Evolutionary conservation across 2,329 filamentous ascomycete genomes (phyloP), one percentile per base, ranked within the genome.

Genomic region (Hirsutella rhossiliensis): DNA sequence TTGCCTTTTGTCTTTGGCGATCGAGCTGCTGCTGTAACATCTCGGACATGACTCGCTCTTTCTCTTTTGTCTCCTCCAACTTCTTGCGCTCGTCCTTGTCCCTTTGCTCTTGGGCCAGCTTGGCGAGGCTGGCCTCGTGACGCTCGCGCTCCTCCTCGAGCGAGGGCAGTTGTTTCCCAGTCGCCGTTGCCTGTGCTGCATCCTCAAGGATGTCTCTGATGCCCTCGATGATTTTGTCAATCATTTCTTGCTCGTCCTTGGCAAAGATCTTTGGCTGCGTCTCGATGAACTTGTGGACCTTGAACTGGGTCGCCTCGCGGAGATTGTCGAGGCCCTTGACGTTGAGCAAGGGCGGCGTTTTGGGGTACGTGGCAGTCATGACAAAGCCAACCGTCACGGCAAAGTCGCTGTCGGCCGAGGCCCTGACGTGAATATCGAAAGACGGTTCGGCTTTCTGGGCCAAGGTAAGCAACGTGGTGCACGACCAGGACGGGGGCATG

Each of bases 341-440:
- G 5, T 74, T 78, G 13, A 95, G 65, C 11, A 87, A 67, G 1
- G 89, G 89, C 2, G 80, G 68, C 2, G 87, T 84, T 58, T 87
- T 94, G 4, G 90, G 92, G 60, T 97, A 97, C 1, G 89, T 94
- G 7, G 88, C 84, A 9, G 87, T 92, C 51, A 97, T 69, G 45
- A 85, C 82, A 43, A 94, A 87, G 40, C 77, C 73, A n/a, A 97
- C 65, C 2, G 78, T 79, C 34, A 88, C 71, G 23, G 73, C 73
- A 47, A 87, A 75, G 41, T 88, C 82, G 32, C 79, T 73, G 55
- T 92, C 83, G 0, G 79, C 81, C 4, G 79, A 79, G 11, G 87
- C 76, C 55, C 78, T 87, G 50, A 97, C 72, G 43, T 75, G 78
- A 43, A 97, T 80, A 52, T 86, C 86, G 60, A 97, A 94, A 0